Percentiles rank a stretch among this genome's conserved stretches.
Conservation (phyloP, 352 stramenopile genomes). For the Blastocystis sp. region DNA sequence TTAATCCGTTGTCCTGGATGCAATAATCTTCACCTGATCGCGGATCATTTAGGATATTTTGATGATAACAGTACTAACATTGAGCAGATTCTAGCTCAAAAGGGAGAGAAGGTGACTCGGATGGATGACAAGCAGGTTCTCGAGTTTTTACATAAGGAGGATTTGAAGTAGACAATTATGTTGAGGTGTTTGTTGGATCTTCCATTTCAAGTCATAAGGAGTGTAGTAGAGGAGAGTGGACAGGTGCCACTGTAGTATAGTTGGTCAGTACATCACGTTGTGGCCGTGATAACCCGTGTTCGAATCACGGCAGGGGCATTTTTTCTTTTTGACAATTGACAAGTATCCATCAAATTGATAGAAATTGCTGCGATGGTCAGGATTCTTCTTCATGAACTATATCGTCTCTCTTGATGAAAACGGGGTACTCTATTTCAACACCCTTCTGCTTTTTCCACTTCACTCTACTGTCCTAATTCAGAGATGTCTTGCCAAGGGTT, state of each 20-base stretch:
- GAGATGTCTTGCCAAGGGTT: neutral
- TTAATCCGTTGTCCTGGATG: conserved; percentile 90
- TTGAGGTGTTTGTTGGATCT: neutral
- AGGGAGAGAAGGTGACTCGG: conserved; percentile 56
- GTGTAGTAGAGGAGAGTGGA: neutral
- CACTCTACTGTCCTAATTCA: neutral
- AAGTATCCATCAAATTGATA: neutral
- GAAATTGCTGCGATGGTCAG: neutral
- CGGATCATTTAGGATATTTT: conserved; percentile 84
- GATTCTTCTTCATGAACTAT: neutral
- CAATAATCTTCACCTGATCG: conserved; percentile 95
- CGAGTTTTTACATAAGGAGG: conserved; percentile 56
- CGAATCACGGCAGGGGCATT: conserved; percentile 58
- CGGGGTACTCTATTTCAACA: conserved; percentile 15
- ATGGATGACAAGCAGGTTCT: conserved; percentile 59
- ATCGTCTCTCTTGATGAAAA: conserved; percentile 1
- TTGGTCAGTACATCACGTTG: conserved; percentile 61
- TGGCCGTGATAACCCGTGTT: conserved; percentile 61
- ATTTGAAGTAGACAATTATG: conserved; percentile 28
- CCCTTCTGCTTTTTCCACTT: conserved; percentile 10
- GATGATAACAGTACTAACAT: conserved; percentile 78
- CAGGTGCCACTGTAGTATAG: conserved; percentile 59
- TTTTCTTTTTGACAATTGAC: neutral
- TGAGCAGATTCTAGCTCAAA: conserved; percentile 57
- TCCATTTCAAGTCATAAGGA: neutral